Percentiles rank a stretch among this genome's conserved stretches.
phyloP scores from a whole-genome alignment of 2,329 filamentous ascomycete genomes.

The Alternaria triticina region DNA sequence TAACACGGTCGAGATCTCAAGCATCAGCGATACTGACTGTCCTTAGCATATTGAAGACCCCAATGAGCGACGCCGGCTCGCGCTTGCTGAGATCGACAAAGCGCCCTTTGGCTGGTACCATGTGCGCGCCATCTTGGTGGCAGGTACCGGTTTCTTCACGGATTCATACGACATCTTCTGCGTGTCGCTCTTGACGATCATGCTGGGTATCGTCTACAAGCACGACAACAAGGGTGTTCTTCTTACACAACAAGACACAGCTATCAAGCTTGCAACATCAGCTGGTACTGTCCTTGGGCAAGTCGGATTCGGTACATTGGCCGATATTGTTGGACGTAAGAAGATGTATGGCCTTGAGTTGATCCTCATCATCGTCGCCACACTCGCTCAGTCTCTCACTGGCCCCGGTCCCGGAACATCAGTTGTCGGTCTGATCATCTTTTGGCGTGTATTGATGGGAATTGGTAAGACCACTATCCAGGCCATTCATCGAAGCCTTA shows the following conservation, averaged over 20 bases:
- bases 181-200: constrained; percentile 57
- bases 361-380: constrained; percentile 50
- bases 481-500: constrained; percentile 48
- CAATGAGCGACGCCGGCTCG: constrained; percentile 78
- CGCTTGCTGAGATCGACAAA: constrained; percentile 81
- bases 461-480: constrained; percentile 32
- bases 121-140: constrained; percentile 76
- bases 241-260: constrained; percentile 73
- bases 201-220: constrained; percentile 83
- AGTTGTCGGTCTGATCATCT: constrained; percentile 48
- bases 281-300: constrained; percentile 85
- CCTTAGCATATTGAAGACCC: constrained; percentile 64
- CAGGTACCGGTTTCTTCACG: constrained; percentile 85
- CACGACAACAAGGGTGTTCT: constrained; percentile 58
- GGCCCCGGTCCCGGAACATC: constrained; percentile 45
- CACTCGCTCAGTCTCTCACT: constrained; percentile 46
- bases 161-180: constrained; percentile 74
- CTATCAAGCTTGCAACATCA: constrained; percentile 85
- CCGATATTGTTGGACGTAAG: constrained; percentile 79
- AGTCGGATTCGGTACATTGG: constrained; percentile 68
- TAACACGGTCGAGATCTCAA: not conserved
- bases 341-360: constrained; percentile 74
- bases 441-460: constrained; percentile 52
- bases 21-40: not conserved
- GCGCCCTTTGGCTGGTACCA: constrained; percentile 85